Evolutionary conservation across 2,329 filamentous ascomycete genomes (phyloP), one percentile per base, ranked within the genome.

Genomic region (Penicillium sp.): DNA sequence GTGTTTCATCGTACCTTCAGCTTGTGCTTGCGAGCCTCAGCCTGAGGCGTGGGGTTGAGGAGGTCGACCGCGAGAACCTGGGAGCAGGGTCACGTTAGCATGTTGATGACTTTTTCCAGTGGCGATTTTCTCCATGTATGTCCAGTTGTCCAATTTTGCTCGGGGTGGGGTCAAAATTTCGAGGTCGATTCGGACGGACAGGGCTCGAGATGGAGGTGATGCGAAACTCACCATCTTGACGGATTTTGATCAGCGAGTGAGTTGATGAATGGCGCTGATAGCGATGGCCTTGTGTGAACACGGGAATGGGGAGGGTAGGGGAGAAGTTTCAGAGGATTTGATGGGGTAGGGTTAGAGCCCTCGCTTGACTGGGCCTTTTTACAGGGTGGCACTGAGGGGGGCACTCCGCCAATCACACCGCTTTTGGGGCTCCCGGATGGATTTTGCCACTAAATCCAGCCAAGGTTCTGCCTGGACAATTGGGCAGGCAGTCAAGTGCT

Each of bases 21-120:
- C 89, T 98, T 98, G 88, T 98, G 93, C 88, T 97, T 97, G 82
- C 90, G 89, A 73, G 90, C 90, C 87, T 98, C 93, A 76, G 91
- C 85, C 78, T 89, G 88, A 78, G 91, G 87, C 74, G 87, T 88
- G 73, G 93, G 93, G 89, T 98, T 97, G 79, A 98, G 86, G 72
- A 98, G 90, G 84, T 98, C 93, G 83, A 97, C 88, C 77, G 93
- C 93, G 86, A 98, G 90, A 95, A 97, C 91, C 93, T 97, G 5
- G 24, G 13, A 49, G 42, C 45, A 48, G 28, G 49, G 47, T 47
- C 39, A 53, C 48, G 48, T 63, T 57, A 62, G 61, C 54, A 46
- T 43, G 32, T 27, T 37, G 38, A 41, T 43, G 42, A 41, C 45
- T 51, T 53, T 51, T 36, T 38, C 7, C 32, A 25, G 45, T 26